Evolutionary conservation across 129 eudicot genomes (phyloP).

Genomic region (Flaveria bidentis): DNA sequence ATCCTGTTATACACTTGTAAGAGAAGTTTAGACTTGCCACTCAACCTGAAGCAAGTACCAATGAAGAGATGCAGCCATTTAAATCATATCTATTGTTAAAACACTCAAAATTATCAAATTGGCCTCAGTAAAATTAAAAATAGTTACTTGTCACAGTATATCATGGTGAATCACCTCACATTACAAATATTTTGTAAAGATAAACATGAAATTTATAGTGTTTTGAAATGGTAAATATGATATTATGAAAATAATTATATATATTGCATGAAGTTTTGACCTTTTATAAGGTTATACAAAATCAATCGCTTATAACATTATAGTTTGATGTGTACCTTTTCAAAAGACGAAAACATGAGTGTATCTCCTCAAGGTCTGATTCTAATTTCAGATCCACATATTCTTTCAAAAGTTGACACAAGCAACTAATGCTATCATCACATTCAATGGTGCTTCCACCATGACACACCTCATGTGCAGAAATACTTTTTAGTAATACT

Average conservation of each 20-base stretch:
- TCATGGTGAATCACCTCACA: too few species aligned
- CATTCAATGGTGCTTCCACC: constrained; percentile 32
- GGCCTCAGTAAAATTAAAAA: not conserved
- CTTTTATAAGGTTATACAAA: not conserved
- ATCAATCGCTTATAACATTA: not conserved
- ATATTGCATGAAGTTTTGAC: too few species aligned
- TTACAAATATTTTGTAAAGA: too few species aligned
- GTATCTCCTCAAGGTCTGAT: constrained; percentile 84
- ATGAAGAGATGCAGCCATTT: not conserved
- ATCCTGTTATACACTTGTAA: constrained; percentile 48
- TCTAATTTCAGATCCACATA: constrained; percentile 60
- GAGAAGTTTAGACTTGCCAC: constrained; percentile 52
- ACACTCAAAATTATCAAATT: too few species aligned
- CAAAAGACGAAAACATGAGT: constrained; percentile 60
- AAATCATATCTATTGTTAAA: not conserved
- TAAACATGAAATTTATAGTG: too few species aligned
- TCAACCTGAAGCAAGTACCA: constrained; percentile 57
- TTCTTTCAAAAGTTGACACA: constrained; percentile 70
- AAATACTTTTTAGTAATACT: constrained; percentile 49
- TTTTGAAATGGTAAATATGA: too few species aligned
- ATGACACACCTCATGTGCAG: constrained; percentile 25
- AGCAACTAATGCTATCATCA: constrained; percentile 47
- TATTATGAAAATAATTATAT: too few species aligned
- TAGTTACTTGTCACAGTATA: not conserved
- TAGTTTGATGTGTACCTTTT: constrained; percentile 51